Base-by-base conservation (phyloP, 805 yeast genomes). In the Suhomyces xylopsoci region DNA sequence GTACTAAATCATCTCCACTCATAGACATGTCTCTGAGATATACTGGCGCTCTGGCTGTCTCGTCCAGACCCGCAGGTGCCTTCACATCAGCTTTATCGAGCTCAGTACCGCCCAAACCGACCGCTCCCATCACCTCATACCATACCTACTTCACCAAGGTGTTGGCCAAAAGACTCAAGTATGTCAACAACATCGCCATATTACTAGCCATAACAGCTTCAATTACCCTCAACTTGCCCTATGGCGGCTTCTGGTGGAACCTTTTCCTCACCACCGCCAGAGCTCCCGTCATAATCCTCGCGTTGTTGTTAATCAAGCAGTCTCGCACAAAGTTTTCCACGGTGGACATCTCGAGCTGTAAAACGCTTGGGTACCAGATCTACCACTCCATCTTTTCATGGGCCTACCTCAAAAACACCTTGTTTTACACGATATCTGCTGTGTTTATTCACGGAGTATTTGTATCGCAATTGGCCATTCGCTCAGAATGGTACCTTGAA, bases 281-380 rank as follows among this genome's bases (percentile, higher is more conserved):
- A 34, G 68, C 60, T 14, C 80, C 79, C 12, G 20, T 67, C 14
- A 55, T 74, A 15, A 68, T 66, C 49, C 47, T 58, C 3, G 65
- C 75, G 5, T 58, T 73, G 30, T 57, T 60, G 42, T 47, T 64
- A 5, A 60, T 74, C 46, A 67, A 67, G 47, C 55, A 60, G 22
- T 51, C 63, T 19, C 60, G 77, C 22, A 50, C 56, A 14, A 55
- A 53, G 17, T 58, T 61, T 41, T 57, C 70, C 15, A 64, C 70
- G 2, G 76, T 72, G 24, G 71, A 67, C 25, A 71, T 58, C 50
- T 59, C 73, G 4, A 50, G 58, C 15, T 62, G 64, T 46, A 71
- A 70, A 50, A 68, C 77, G 5, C 64, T 73, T 55, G 70, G 64
- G 1, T 57, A 61, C 19, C 79, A 74, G 42, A 56, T 70, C 17